Evolutionary conservation across 2,329 filamentous ascomycete genomes (phyloP).

Genomic region (Setomelanomma holmii): DNA sequence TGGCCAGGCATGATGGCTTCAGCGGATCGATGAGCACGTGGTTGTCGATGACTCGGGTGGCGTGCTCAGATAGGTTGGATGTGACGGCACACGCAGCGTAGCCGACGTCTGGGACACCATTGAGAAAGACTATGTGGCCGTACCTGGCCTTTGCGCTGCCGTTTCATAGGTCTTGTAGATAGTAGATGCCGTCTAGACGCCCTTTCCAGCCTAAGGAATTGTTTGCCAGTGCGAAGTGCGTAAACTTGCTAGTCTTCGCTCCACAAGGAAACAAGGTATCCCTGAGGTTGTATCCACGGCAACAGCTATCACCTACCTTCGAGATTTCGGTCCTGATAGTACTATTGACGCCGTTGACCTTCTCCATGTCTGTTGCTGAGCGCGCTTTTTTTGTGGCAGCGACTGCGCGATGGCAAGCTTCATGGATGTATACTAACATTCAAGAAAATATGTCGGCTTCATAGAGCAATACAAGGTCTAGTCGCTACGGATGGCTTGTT

Average conservation of each 20-base stretch:
- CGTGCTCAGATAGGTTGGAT: background rate
- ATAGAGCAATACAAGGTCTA: background rate
- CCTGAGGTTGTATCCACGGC: background rate
- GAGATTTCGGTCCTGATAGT: background rate
- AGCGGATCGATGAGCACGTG: background rate
- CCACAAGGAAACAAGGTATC: background rate
- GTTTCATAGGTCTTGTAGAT: background rate
- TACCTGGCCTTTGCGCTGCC: background rate
- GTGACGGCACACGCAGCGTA: background rate
- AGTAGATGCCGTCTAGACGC: background rate
- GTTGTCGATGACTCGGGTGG: background rate
- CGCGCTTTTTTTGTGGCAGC: background rate
- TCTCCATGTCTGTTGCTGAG: background rate
- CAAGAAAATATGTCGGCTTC: background rate
- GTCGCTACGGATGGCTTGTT: background rate
- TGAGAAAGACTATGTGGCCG: background rate
- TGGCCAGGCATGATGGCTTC: background rate
- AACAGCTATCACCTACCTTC: background rate
- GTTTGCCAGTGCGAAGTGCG: background rate
- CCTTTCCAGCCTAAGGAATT: background rate
- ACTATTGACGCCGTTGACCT: background rate
- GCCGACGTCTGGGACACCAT: background rate
- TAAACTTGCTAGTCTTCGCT: background rate
- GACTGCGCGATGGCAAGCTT: background rate
- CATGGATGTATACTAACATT: background rate